Percentiles rank a stretch among this genome's conserved stretches.
phyloP scores from a whole-genome alignment of 2,329 filamentous ascomycete genomes.

The Rhynchosporium secalis region DNA sequence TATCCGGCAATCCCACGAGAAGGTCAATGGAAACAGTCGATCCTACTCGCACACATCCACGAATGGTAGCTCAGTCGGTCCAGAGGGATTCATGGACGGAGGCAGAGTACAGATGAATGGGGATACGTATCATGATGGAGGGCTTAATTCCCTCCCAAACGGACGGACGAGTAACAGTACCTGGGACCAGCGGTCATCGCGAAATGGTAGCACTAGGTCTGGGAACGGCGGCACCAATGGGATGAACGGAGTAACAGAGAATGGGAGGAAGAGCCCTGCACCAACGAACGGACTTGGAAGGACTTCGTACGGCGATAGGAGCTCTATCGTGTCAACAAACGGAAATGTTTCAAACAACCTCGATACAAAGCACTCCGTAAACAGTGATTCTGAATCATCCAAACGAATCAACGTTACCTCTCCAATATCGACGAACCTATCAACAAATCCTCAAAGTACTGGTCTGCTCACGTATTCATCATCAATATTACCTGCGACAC shows the following conservation, averaged over 20 bases:
- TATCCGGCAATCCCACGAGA: conserved; percentile 40
- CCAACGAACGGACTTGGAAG: conserved; percentile 33
- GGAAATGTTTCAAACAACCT: conserved; percentile 26
- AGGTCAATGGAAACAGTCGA: conserved; percentile 39
- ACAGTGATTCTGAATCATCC: conserved; percentile 30
- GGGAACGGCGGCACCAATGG: conserved; percentile 36
- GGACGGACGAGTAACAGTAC: conserved; percentile 50
- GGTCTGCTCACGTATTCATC: conserved; percentile 38
- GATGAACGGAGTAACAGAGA: conserved; percentile 30
- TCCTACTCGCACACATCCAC: conserved; percentile 34
- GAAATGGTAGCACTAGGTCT: conserved; percentile 37
- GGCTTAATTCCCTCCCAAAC: conserved; percentile 61
- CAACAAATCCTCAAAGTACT: conserved; percentile 37
- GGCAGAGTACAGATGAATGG: conserved; percentile 34
- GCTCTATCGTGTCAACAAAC: conserved; percentile 36
- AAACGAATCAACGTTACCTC: conserved; percentile 30
- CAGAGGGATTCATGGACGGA: conserved; percentile 38
- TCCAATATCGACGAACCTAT: conserved; percentile 34
- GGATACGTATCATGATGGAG: conserved; percentile 45
- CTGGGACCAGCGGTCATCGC: conserved; percentile 38
- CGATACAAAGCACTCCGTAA: conserved; percentile 29
- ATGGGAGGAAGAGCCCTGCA: conserved; percentile 37
- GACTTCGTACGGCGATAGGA: conserved; percentile 35
- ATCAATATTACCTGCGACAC: conserved; percentile 36
- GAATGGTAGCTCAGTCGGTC: conserved; percentile 40